A percentile compares a stretch with the other conserved stretches of the same genome.
Conservation (phyloP, 2,329 filamentous ascomycete genomes). For the Cladophialophora psammophila region DNA sequence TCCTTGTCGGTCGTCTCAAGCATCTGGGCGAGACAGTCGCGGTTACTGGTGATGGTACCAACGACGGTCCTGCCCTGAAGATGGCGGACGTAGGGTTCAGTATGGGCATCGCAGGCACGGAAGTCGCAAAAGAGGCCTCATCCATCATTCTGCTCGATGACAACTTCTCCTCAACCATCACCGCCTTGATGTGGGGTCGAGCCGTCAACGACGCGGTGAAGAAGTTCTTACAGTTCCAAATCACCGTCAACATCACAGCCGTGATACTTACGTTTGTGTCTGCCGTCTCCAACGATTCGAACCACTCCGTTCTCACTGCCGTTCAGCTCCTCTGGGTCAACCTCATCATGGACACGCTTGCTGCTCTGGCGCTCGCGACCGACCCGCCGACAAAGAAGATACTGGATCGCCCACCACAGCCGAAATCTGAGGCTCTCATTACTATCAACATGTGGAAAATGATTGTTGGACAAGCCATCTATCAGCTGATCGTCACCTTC, state of each 20-base stretch:
- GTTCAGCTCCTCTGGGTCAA: constrained; percentile 97
- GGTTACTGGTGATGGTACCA: constrained; percentile 70
- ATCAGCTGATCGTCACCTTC: constrained; percentile 81
- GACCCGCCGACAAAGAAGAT: constrained; percentile 86
- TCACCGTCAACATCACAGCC: constrained; percentile 89
- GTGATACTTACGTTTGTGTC: constrained; percentile 88
- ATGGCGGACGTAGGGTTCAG: constrained; percentile 73
- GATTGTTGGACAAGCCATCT: constrained; percentile 92
- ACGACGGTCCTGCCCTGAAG: constrained; percentile 70
- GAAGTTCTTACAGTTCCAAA: constrained; percentile 69
- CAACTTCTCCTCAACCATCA: constrained; percentile 71
- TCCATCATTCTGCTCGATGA: constrained; percentile 73
- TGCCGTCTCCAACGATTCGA: constrained; percentile 73
- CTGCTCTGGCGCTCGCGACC: constrained; percentile 85
- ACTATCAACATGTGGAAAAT: constrained; percentile 99
- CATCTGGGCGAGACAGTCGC: constrained; percentile 69
- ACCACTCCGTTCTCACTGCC: constrained; percentile 80
- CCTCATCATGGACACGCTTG: constrained; percentile 96
- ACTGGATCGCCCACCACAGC: constrained; percentile 78
- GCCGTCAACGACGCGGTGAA: constrained; percentile 72
- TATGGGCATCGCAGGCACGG: constrained; percentile 72
- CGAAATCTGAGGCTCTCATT: constrained; percentile 77
- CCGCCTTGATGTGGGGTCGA: constrained; percentile 72
- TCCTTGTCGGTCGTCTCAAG: constrained; percentile 68
- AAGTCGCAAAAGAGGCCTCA: constrained; percentile 73